These are phyloP conservation scores for Zygosaccharomyces pseudorouxii DNA, from an alignment of 805 yeast species.

Conservation along the genomic window DNA sequence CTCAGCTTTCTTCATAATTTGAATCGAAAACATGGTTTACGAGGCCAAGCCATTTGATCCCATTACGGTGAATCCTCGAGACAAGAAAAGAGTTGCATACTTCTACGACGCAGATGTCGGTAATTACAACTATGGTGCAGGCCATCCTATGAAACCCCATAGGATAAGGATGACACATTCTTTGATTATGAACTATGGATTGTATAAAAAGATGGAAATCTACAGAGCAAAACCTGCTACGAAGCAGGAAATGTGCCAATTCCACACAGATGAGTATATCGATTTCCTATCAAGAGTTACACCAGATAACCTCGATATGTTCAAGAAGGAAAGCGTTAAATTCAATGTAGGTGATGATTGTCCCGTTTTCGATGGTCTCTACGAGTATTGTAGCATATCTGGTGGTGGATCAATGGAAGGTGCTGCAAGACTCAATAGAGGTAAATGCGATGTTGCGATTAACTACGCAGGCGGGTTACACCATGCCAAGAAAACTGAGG, in stretches of 20 bases:
- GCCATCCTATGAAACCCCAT: conserved; percentile 99
- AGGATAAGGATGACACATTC: conserved; percentile 98
- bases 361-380: conserved; percentile 92
- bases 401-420: conserved; percentile 96
- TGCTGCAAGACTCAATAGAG: conserved; percentile 76
- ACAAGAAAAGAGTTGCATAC: conserved; percentile 59
- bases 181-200: conserved; percentile 92
- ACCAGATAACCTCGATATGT: conserved; percentile 85
- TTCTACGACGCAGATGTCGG: conserved; percentile 92
- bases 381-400: conserved; percentile 80
- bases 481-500: conserved; percentile 92
- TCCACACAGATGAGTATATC: conserved; percentile 95
- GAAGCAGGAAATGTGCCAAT: conserved; percentile 95
- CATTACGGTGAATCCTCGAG: conserved; percentile 50
- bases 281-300: conserved; percentile 87
- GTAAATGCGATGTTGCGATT: conserved; percentile 88
- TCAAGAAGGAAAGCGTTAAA: conserved; percentile 79
- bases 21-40: conserved; percentile 37
- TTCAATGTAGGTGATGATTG: conserved; percentile 93
- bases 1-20: neutral
- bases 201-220: conserved; percentile 95
- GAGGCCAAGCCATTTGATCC: conserved; percentile 61
- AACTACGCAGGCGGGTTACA: conserved; percentile 97
- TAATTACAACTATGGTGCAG: conserved; percentile 96
- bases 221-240: conserved; percentile 97